Conservation (phyloP, 805 yeast species). For the Cyberlindnera lachancei region DNA sequence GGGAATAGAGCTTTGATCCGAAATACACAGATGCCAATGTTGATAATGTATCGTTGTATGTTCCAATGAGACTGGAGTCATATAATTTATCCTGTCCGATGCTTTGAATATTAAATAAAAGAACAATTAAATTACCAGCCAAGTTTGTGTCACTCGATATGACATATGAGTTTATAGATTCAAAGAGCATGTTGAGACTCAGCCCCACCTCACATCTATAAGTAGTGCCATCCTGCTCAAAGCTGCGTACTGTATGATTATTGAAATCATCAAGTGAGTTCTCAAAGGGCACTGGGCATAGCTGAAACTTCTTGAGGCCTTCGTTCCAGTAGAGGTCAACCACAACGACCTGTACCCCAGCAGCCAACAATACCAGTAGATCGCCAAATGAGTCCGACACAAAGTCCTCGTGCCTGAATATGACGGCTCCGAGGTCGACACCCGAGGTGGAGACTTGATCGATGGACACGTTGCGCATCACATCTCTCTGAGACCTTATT, state of each 20-base stretch:
- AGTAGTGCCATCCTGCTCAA: slow-evolving; percentile 8
- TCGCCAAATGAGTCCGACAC: slow-evolving; percentile 22
- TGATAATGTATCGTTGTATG: slow-evolving; percentile 19
- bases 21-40: slow-evolving; percentile 14
- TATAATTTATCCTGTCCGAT: slow-evolving; percentile 8
- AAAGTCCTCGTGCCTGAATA: slow-evolving; percentile 29
- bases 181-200: slow-evolving; percentile 21
- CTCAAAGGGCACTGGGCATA: slow-evolving; percentile 42
- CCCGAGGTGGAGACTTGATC: slow-evolving; percentile 35
- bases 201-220: slow-evolving; percentile 21
- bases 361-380: slow-evolving; percentile 28
- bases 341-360: slow-evolving; percentile 40
- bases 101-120: slow-evolving; percentile 31
- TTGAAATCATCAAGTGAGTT: slow-evolving; percentile 12
- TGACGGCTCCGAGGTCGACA: slow-evolving; percentile 25
- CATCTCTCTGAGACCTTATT: slow-evolving; percentile 34
- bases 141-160: slow-evolving; percentile 36
- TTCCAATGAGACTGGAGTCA: slow-evolving; percentile 7
- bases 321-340: slow-evolving; percentile 54
- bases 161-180: slow-evolving; percentile 28
- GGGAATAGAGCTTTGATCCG: slow-evolving; percentile 23
- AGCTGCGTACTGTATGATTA: slow-evolving; percentile 1
- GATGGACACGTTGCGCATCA: slow-evolving; percentile 31
- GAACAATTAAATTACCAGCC: slow-evolving; percentile 34
- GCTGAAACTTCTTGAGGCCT: slow-evolving; percentile 39